Conservation (phyloP, 23 red algal species). For the Gracilaria gracilis region DNA sequence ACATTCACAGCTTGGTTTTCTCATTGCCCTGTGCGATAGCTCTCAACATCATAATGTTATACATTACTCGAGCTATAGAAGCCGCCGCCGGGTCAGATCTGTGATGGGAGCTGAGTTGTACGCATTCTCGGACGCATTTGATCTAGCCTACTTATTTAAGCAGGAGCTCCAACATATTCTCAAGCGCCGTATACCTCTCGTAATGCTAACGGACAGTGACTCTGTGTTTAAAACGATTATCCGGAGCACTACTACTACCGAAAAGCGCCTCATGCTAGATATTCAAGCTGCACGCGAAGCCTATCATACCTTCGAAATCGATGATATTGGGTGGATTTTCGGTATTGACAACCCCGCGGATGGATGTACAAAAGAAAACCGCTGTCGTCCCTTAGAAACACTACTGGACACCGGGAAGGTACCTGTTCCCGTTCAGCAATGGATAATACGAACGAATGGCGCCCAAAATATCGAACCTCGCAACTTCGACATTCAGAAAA, state of each 20-base stretch:
- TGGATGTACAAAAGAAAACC: neutral
- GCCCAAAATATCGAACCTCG: too few species aligned
- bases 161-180: slow-evolving; percentile 15
- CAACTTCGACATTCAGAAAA: neutral
- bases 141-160: slow-evolving; percentile 26
- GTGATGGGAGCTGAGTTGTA: slow-evolving; percentile 48
- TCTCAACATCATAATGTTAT: neutral
- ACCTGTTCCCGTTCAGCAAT: slow-evolving; percentile 27
- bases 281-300: slow-evolving; percentile 27
- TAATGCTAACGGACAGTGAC: slow-evolving; percentile 31
- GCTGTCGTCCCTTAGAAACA: neutral
- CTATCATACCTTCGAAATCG: slow-evolving; percentile 34
- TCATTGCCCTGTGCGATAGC: slow-evolving; percentile 24
- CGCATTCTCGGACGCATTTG: slow-evolving; percentile 54
- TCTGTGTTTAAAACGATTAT: slow-evolving; percentile 38
- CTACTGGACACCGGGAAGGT: slow-evolving; percentile 14
- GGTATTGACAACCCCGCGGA: slow-evolving; percentile 44
- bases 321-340: slow-evolving; percentile 37
- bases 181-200: neutral
- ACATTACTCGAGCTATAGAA: slow-evolving; percentile 38
- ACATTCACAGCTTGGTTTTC: slow-evolving; percentile 42
- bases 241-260: slow-evolving; percentile 24
- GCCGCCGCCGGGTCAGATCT: slow-evolving; percentile 19
- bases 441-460: slow-evolving; percentile 40
- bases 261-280: slow-evolving; percentile 59